These are phyloP conservation scores for Neostapfia colusana DNA, from an alignment of 176 grass and related monocot species.

Conservation along the genomic window DNA sequence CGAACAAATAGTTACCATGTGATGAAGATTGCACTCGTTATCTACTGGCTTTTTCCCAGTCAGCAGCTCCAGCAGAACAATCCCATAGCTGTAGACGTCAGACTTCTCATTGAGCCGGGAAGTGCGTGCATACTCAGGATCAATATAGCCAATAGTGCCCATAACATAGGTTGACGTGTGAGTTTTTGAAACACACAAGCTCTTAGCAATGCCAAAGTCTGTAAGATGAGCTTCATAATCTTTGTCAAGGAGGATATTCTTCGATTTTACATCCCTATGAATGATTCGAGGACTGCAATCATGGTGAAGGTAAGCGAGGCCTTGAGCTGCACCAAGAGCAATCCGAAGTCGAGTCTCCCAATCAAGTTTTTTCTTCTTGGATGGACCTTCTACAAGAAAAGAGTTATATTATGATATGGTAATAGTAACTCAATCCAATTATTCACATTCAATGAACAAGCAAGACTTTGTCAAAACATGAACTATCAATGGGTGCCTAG, in stretches of 20 bases:
- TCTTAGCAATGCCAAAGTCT: slow-evolving; percentile 97
- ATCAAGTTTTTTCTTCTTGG: slow-evolving; percentile 93
- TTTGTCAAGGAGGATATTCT: slow-evolving; percentile 91
- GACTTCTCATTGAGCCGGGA: slow-evolving; percentile 93
- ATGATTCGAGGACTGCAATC: slow-evolving; percentile 95
- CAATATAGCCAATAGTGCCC: slow-evolving; percentile 99
- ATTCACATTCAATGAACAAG: neutral
- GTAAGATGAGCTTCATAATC: slow-evolving; percentile 94
- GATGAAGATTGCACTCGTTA: slow-evolving; percentile 96
- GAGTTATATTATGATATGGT: neutral
- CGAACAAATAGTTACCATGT: slow-evolving; percentile 64
- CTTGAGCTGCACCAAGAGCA: slow-evolving; percentile 83
- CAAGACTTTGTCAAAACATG: neutral
- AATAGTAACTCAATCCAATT: neutral
- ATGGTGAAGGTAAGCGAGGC: slow-evolving; percentile 92
- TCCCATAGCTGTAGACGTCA: slow-evolving; percentile 94
- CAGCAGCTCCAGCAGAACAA: slow-evolving; percentile 85
- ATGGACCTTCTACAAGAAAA: slow-evolving; percentile 52
- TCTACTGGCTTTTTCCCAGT: slow-evolving; percentile 92
- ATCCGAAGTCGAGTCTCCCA: slow-evolving; percentile 78
- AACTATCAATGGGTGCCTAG: neutral
- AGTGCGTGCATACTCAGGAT: slow-evolving; percentile 92
- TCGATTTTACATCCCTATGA: slow-evolving; percentile 93
- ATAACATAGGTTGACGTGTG: slow-evolving; percentile 95
- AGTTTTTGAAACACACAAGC: slow-evolving; percentile 87